Conservation (phyloP, 805 yeast genomes). For the Zygoascus biomembranicola region DNA sequence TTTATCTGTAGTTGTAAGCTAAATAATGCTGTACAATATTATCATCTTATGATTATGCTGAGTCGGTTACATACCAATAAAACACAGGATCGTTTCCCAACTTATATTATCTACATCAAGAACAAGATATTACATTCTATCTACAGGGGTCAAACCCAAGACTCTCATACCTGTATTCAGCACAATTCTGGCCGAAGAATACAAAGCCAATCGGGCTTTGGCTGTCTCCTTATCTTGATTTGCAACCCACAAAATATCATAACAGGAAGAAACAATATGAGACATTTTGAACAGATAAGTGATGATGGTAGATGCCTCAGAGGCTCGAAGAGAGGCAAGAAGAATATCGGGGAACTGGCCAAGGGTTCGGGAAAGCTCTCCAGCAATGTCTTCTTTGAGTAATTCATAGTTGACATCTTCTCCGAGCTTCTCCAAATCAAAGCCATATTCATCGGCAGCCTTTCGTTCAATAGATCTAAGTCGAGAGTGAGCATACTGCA, state of each 20-base stretch:
- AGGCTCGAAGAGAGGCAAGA: slow-evolving; percentile 70
- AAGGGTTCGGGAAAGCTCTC: slow-evolving; percentile 61
- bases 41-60: too few species aligned
- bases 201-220: slow-evolving; percentile 83
- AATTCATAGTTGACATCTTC: slow-evolving; percentile 46
- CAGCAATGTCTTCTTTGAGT: slow-evolving; percentile 64
- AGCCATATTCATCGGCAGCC: slow-evolving; percentile 30
- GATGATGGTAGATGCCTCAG: slow-evolving; percentile 90
- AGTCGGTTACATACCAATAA: not conserved
- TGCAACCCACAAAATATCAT: slow-evolving; percentile 92
- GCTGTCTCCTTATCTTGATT: slow-evolving; percentile 88
- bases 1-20: not conserved
- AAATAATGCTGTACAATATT: too few species aligned
- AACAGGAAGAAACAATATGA: slow-evolving; percentile 93
- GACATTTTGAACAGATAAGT: slow-evolving; percentile 88
- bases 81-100: not conserved
- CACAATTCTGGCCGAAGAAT: slow-evolving; percentile 82
- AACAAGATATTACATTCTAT: slow-evolving; percentile 63
- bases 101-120: not conserved
- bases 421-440: slow-evolving; percentile 16
- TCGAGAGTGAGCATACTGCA: slow-evolving; percentile 97
- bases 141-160: slow-evolving; percentile 95
- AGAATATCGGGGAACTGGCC: slow-evolving; percentile 89
- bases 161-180: slow-evolving; percentile 81
- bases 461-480: slow-evolving; percentile 90